A percentile compares a stretch with the other conserved stretches of the same genome.
Conservation (phyloP, 768 basidiomycete species). For the Termitomyces titanicus region DNA sequence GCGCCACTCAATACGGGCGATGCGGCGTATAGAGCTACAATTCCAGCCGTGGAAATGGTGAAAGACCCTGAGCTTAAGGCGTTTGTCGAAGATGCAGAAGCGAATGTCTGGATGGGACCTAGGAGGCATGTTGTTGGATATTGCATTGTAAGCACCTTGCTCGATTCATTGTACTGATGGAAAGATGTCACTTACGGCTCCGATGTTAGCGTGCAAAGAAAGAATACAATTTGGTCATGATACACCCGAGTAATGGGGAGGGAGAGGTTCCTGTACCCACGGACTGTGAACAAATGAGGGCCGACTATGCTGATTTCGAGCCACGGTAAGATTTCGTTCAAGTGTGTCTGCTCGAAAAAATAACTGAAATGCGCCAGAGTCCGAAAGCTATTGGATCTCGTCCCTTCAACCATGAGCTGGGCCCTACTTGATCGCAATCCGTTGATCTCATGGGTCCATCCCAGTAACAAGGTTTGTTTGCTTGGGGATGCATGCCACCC, state of each 20-base stretch:
- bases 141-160: conserved; percentile 27
- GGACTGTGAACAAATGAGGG: conserved; percentile 41
- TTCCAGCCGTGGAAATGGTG: conserved; percentile 42
- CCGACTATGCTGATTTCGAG: conserved; percentile 46
- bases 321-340: conserved; percentile 32
- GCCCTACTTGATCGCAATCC: conserved; percentile 47
- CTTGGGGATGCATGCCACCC: conserved; percentile 58
- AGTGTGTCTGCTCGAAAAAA: neutral
- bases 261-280: conserved; percentile 43
- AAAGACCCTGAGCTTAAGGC: conserved; percentile 47
- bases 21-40: conserved; percentile 55
- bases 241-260: conserved; percentile 34
- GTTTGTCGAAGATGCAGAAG: conserved; percentile 48
- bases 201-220: conserved; percentile 28
- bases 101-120: conserved; percentile 62
- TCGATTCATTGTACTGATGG: no score
- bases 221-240: conserved; percentile 43
- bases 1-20: conserved; percentile 55
- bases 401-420: conserved; percentile 44
- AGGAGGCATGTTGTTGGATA: conserved; percentile 33
- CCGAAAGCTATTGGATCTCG: conserved; percentile 40
- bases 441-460: conserved; percentile 46
- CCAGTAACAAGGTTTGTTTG: conserved; percentile 36
- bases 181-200: neutral
- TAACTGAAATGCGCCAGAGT: conserved; percentile 23